Conservation (phyloP, 805 yeast species). For the Torulaspora franciscae region DNA sequence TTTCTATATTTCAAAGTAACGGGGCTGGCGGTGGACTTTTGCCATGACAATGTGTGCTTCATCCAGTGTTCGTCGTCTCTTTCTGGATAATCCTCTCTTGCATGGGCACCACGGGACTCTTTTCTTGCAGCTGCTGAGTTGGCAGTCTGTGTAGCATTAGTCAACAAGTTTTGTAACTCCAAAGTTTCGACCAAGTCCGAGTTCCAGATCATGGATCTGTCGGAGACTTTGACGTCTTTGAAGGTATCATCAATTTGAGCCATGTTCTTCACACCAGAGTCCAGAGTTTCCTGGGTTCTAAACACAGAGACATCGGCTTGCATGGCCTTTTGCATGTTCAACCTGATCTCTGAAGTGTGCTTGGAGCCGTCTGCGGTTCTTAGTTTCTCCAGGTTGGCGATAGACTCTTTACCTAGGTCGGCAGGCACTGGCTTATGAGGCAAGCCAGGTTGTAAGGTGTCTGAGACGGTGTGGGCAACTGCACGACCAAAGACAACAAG, state of each 20-base stretch:
- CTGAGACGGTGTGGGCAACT: slow-evolving; percentile 86
- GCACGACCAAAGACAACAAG: slow-evolving; percentile 98
- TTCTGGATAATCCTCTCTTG: slow-evolving; percentile 94
- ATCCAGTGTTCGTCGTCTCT: slow-evolving; percentile 97
- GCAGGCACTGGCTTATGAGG: slow-evolving; percentile 80
- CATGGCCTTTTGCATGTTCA: slow-evolving; percentile 92
- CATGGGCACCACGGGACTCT: slow-evolving; percentile 99
- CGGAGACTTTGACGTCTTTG: slow-evolving; percentile 76
- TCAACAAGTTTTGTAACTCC: slow-evolving; percentile 91
- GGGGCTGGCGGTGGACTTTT: slow-evolving; percentile 60
- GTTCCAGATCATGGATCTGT: slow-evolving; percentile 98
- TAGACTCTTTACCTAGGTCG: slow-evolving; percentile 83
- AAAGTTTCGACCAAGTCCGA: slow-evolving; percentile 93
- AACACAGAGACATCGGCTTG: slow-evolving; percentile 96
- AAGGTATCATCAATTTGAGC: slow-evolving; percentile 69
- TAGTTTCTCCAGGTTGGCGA: slow-evolving; percentile 81
- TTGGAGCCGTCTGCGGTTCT: slow-evolving; percentile 81
- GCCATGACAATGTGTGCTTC: slow-evolving; percentile 96
- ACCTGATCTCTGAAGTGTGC: slow-evolving; percentile 83
- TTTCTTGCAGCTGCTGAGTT: slow-evolving; percentile 88
- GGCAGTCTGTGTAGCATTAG: slow-evolving; percentile 97
- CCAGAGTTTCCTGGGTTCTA: slow-evolving; percentile 88
- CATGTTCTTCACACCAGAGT: slow-evolving; percentile 82
- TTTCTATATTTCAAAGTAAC: slow-evolving; percentile 78
- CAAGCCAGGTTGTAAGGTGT: slow-evolving; percentile 77